Base-by-base conservation (phyloP, 2,329 filamentous ascomycete genomes). In the Sporothrix brasiliensis region DNA sequence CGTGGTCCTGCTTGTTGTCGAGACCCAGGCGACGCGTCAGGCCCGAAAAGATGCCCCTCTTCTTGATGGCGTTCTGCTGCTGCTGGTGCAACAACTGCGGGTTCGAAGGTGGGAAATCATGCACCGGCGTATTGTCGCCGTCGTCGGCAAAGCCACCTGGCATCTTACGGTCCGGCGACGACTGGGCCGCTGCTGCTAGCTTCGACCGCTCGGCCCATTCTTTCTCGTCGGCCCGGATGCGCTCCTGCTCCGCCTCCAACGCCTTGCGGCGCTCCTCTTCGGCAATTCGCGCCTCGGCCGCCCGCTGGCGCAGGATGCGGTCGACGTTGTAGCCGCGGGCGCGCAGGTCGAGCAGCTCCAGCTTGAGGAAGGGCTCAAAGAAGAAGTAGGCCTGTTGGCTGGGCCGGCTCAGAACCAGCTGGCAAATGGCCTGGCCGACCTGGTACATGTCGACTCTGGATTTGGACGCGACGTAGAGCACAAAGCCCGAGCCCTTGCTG, bases 261-360 rank as follows among this genome's bases (percentile, higher is more conserved):
- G 91, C 89, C 76, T 90, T 90, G 76, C 91, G 89, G 65, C 92
- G 87, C 78, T 93, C 89, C 75, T 92, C 91, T 77, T 97, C 94
- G 0, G 93, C 93, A 74, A 98, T 89, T 68, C 92, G 88, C 6
- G 92, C 92, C 79, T 98, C 93, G 2, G 92, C 92, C 24, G 91
- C 93, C 81, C 96, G 96, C 69, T 91, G 91, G 50, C 92, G 88
- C 27, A 99, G 84, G 73, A 99, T 98, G 66, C 95, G 91, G 77
- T 97, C 93, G 52, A 99, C 95, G 75, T 99, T 98, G 83, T 97
- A 98, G 1, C 95, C 95, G 73, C 95, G 92, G 72, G 89, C 89
- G 75, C 92, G 90, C 53, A 99, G 82, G 67, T 94, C 90, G 61
- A 91, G 87, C 30, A 99, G 84, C 75, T 94, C 92, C 10, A 95